phyloP scores from a whole-genome alignment of 179 eudicot species.

The Silene vulgaris region DNA sequence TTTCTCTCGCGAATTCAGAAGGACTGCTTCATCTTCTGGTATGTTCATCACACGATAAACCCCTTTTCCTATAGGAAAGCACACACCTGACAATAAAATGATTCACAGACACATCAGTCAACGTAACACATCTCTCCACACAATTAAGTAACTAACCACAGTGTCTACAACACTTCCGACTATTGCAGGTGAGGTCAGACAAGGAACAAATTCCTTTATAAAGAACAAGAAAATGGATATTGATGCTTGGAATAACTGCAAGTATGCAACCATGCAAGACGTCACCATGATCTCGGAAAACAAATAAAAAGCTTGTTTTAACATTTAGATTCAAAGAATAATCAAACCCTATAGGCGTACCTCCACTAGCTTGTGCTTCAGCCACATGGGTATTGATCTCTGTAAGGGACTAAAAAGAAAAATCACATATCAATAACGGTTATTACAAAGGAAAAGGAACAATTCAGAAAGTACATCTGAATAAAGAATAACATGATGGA shows the following conservation, averaged over 20 bases:
- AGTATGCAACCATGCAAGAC: not conserved
- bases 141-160: not conserved
- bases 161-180: not conserved
- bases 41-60: conserved; percentile 77
- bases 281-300: not conserved
- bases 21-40: conserved; percentile 96
- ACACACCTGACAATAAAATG: conserved; percentile 51
- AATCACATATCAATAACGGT: conserved; percentile 23
- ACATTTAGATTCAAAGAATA: not conserved
- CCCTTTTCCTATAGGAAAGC: conserved; percentile 94
- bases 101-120: conserved; percentile 6
- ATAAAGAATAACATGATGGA: conserved; percentile 13
- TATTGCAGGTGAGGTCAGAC: not conserved
- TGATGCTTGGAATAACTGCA: not conserved
- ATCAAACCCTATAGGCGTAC: conserved; percentile 34
- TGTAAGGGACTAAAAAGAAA: conserved; percentile 65
- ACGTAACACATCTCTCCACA: not conserved
- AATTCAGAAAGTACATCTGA: conserved; percentile 5
- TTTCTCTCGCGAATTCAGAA: conserved; percentile 88
- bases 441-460: conserved; percentile 12
- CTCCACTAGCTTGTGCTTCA: conserved; percentile 86
- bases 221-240: not conserved
- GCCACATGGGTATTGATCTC: conserved; percentile 76
- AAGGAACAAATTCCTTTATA: not conserved
- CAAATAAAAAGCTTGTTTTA: not conserved